Conservation (phyloP, 805 yeast genomes). For the Debaryomyces tyrocola region DNA sequence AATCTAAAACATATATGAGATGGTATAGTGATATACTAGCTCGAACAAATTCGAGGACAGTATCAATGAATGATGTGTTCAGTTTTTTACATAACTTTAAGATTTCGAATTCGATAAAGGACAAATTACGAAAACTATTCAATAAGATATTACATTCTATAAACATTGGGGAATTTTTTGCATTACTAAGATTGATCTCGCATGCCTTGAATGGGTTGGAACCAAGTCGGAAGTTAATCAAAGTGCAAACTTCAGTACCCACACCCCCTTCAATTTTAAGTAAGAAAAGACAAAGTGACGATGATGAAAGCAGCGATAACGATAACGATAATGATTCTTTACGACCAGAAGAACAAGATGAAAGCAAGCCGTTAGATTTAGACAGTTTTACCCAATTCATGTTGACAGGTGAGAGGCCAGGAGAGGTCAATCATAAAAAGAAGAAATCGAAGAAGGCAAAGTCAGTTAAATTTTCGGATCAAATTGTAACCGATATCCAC, state of each 20-base stretch:
- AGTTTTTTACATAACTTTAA: conserved; percentile 76
- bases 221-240: conserved; percentile 57
- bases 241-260: conserved; percentile 64
- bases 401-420: conserved; percentile 76
- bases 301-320: conserved; percentile 15
- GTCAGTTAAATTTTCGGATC: conserved; percentile 73
- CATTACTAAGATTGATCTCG: conserved; percentile 74
- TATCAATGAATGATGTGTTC: conserved; percentile 76
- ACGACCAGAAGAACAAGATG: not conserved
- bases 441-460: conserved; percentile 48
- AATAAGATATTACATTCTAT: conserved; percentile 53
- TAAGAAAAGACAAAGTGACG: conserved; percentile 54
- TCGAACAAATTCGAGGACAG: conserved; percentile 64
- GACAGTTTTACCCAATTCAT: conserved; percentile 84
- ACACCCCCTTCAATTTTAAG: conserved; percentile 77
- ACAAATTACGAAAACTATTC: conserved; percentile 52
- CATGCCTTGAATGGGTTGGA: conserved; percentile 59
- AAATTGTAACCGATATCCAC: conserved; percentile 50
- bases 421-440: conserved; percentile 34
- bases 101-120: conserved; percentile 50
- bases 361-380: conserved; percentile 57
- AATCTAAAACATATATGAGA: conserved; percentile 79
- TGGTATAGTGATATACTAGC: conserved; percentile 89
- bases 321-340: not conserved
- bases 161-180: conserved; percentile 90